A percentile compares a stretch with the other conserved stretches of the same genome.
Evolutionary conservation across 2,329 filamentous ascomycete species (phyloP).

Genomic region (Aspergillus pseudoglaucus): DNA sequence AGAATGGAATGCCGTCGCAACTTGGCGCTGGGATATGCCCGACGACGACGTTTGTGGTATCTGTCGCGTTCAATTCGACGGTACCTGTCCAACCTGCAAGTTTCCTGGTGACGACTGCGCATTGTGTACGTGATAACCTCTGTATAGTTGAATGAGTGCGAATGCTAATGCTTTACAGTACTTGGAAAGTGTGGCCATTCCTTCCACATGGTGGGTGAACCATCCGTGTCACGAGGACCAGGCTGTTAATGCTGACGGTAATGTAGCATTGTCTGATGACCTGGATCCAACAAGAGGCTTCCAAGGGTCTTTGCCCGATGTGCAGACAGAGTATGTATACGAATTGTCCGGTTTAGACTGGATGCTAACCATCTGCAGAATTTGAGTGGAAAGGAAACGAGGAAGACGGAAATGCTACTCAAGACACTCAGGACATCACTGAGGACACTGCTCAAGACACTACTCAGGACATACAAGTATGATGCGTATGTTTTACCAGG

Average conservation of each 20-base stretch:
- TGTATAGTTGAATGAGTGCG: background rate
- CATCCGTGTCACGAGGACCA: constrained; percentile 4
- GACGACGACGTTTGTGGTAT: constrained; percentile 98
- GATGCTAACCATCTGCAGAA: constrained; percentile 31
- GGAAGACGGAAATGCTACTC: constrained; percentile 15
- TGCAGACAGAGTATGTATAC: constrained; percentile 73
- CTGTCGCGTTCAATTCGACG: constrained; percentile 95
- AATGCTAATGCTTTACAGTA: constrained; percentile 47
- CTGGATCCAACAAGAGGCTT: constrained; percentile 93
- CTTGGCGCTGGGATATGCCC: constrained; percentile 96
- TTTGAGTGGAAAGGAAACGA: constrained; percentile 48
- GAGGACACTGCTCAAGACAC: too few relatives aligned
- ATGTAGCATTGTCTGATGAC: constrained; percentile 72
- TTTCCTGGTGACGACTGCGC: constrained; percentile 95
- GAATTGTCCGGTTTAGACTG: background rate
- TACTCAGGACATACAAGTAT: background rate
- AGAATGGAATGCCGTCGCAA: constrained; percentile 88
- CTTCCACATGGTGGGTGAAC: constrained; percentile 75
- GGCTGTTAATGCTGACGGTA: constrained; percentile 3
- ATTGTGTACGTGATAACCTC: constrained; percentile 56
- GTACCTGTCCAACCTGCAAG: constrained; percentile 95
- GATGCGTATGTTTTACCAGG: background rate
- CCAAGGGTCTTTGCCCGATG: constrained; percentile 94
- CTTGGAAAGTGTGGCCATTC: constrained; percentile 96
- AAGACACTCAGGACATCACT: too few relatives aligned